Evolutionary conservation across 495 filamentous ascomycete genomes (phyloP), one percentile per base, ranked within the genome.

Genomic region (Neurospora sp.): DNA sequence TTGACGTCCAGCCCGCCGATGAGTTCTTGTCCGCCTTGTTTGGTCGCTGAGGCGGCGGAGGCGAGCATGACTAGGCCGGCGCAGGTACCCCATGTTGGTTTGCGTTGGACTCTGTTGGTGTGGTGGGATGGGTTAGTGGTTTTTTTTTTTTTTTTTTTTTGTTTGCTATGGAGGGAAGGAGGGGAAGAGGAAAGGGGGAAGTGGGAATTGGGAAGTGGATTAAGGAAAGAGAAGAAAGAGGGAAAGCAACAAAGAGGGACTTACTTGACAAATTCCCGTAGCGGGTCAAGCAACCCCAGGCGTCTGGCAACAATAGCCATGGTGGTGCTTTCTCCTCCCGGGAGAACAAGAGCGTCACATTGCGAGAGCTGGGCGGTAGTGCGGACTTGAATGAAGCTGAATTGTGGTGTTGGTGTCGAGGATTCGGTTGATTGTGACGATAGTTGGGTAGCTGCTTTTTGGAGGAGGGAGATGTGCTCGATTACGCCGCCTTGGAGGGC

Each of bases 51-150:
- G 31, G 96, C 96, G 59, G 91, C 89, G 79, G 97, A 94, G 14
- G 93, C 90, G 65, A 99, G 91, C 44, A 98, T 83, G 74, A 99
- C 98, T 72, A 99, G 86, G 6, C 96, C 96, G 31, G 96, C 96
- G 80, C 96, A 99, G 35, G 96, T 98, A 14, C 96, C 96, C 96
- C 96, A 99, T 20, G 91, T 92, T 22, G 96, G 94, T 79, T 92
- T 94, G 76, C 90, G 88, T 69, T 88, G 75, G n/a, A 90, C 84
- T 74, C 84, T 86, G 68, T 37, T 72, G 31, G 3, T 53, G 70
- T 71, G 16, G 12, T 35, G 27, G 48, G 22, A 31, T 5, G 6
- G 12, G 53, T 61, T 61, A 61, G 53, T 14, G 9, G 10, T 22
- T 59, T 31, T 59, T 31, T 16, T 14, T 6, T 35, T 35, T 3